Conservation (phyloP, 768 basidiomycete genomes). For the Podaxis mareebaensis region DNA sequence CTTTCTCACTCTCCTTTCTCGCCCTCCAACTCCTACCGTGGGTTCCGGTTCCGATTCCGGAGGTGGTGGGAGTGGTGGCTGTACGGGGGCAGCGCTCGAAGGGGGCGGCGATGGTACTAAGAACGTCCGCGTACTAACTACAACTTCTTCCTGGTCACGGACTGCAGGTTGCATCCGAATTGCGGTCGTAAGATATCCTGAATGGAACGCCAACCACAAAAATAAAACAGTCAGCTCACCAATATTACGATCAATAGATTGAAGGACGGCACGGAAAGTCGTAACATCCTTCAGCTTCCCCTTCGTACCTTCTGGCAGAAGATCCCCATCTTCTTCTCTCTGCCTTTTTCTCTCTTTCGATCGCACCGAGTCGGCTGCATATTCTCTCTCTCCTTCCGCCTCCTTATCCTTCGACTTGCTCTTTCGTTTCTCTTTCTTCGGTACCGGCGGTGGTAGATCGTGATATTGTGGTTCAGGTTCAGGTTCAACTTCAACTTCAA, state of each 20-base stretch:
- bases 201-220: constrained; percentile 2
- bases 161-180: constrained; percentile 17
- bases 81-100: constrained; percentile 29
- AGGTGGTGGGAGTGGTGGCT: constrained; percentile 39
- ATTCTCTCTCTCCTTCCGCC: constrained; percentile 31
- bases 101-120: constrained; percentile 16
- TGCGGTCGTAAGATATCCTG: constrained; percentile 25
- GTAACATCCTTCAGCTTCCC: constrained; percentile 65
- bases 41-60: constrained; percentile 29
- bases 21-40: constrained; percentile 35
- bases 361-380: constrained; percentile 18
- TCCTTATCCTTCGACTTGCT: constrained; percentile 41
- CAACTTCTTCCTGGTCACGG: constrained; percentile 13
- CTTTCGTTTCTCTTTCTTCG: constrained; percentile 51
- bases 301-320: constrained; percentile 39
- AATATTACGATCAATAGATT: constrained; percentile 43
- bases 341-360: constrained; percentile 25
- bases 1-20: constrained; percentile 65
- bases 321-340: constrained; percentile 29
- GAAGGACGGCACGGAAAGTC: constrained; percentile 49
- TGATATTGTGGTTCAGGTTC: constrained; percentile 28
- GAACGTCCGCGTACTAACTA: constrained; percentile 16
- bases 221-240: constrained; percentile 28
- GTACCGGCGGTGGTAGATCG: constrained; percentile 9
- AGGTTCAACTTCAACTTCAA: constrained; percentile 34